phyloP scores from a whole-genome alignment of 345 rosid genomes.

The Hibiscus trionum region DNA sequence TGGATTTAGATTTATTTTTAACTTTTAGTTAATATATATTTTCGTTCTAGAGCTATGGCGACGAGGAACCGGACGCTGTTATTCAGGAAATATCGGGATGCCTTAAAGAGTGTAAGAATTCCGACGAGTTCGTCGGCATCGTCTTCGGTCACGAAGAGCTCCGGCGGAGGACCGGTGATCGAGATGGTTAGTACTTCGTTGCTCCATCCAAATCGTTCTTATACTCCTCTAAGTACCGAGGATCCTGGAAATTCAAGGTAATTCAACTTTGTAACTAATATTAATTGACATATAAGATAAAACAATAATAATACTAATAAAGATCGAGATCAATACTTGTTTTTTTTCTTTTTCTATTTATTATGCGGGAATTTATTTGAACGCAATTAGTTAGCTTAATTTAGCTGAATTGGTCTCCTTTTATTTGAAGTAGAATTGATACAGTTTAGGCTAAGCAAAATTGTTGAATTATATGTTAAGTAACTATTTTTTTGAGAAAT shows the following conservation, averaged over 20 bases:
- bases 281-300: neutral
- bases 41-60: conserved; percentile 44
- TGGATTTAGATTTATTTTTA: conserved; percentile 3
- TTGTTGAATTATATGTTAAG: neutral
- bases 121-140: conserved; percentile 35
- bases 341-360: neutral
- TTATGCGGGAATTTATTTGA: neutral
- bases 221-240: conserved; percentile 77
- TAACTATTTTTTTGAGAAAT: neutral
- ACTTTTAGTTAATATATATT: neutral
- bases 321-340: neutral
- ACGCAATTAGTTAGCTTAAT: conserved; percentile 7
- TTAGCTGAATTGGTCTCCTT: conserved; percentile 6
- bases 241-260: conserved; percentile 87
- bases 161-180: conserved; percentile 70
- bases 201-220: conserved; percentile 51
- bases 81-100: conserved; percentile 70
- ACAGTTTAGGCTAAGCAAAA: neutral
- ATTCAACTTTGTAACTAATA: neutral
- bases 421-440: neutral
- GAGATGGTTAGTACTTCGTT: conserved; percentile 82
- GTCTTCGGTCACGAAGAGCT: conserved; percentile 18
- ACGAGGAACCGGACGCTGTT: conserved; percentile 66
- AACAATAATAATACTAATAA: too few relatives aligned
- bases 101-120: conserved; percentile 73